These are phyloP conservation scores for Candida coleopterorum DNA, from an alignment of 805 yeast species.

Conservation along the genomic window DNA sequence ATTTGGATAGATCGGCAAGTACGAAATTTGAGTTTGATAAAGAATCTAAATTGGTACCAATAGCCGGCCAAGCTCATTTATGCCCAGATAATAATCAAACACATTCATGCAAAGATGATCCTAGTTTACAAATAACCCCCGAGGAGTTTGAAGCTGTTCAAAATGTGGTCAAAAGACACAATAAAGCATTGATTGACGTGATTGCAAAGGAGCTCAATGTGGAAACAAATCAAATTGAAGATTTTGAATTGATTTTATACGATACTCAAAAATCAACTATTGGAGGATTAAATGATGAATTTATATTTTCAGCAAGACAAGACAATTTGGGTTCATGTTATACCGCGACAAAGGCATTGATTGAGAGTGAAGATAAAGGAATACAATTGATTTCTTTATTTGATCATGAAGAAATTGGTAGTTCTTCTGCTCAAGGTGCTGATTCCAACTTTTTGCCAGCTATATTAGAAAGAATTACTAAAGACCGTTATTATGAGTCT, in stretches of 20 bases:
- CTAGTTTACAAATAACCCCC: conserved; percentile 41
- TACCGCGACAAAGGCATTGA: conserved; percentile 68
- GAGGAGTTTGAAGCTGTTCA: conserved; percentile 63
- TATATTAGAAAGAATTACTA: conserved; percentile 62
- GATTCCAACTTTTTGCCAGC: conserved; percentile 87
- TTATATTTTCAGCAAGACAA: conserved; percentile 84
- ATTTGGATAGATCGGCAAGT: conserved; percentile 73
- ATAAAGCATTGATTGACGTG: conserved; percentile 59
- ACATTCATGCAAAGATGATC: conserved; percentile 44
- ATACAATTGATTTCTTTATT: conserved; percentile 76
- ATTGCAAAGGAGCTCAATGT: conserved; percentile 64
- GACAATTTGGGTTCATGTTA: conserved; percentile 89
- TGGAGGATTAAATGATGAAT: conserved; percentile 90
- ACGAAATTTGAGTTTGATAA: conserved; percentile 82
- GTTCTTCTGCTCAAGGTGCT: conserved; percentile 94
- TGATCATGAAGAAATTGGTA: conserved; percentile 96
- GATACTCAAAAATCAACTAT: conserved; percentile 80
- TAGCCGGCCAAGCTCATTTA: conserved; percentile 56
- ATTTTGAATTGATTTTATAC: conserved; percentile 80
- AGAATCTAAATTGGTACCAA: conserved; percentile 82
- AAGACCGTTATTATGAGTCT: conserved; percentile 42
- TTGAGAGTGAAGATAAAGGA: conserved; percentile 49
- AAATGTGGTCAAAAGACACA: conserved; percentile 69
- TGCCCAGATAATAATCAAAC: too few relatives aligned
- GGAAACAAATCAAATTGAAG: conserved; percentile 60